A percentile compares a stretch with the other conserved stretches of the same genome.
phyloP scores from a whole-genome alignment of 257 asterid genomes.

The Nicotiana knightiana region DNA sequence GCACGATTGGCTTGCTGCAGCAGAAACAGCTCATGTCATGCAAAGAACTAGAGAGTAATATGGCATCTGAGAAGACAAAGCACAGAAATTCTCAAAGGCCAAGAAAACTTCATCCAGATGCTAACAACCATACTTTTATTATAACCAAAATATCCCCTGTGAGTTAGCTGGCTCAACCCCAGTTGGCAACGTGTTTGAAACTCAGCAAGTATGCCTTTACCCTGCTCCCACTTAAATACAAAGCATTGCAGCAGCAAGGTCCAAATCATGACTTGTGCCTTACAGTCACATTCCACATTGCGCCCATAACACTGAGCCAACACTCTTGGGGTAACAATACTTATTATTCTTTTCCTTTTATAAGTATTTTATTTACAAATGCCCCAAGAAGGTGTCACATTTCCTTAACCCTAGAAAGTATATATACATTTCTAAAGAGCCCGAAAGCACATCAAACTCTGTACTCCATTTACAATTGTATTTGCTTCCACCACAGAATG shows the following conservation, averaged over 20 bases:
- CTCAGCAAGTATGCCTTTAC: background rate
- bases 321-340: background rate
- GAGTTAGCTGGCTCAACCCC: background rate
- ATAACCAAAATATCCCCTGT: background rate
- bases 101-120: background rate
- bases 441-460: background rate
- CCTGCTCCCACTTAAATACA: background rate
- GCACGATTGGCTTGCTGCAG: slow-evolving; percentile 63
- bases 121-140: background rate
- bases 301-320: background rate
- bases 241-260: background rate
- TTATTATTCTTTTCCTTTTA: background rate
- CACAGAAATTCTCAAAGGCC: background rate
- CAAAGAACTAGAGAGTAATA: slow-evolving; percentile 4
- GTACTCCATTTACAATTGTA: background rate
- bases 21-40: slow-evolving; percentile 12
- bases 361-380: background rate
- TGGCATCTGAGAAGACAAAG: slow-evolving; percentile 3
- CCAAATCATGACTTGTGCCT: background rate
- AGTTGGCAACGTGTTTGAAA: background rate
- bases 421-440: background rate
- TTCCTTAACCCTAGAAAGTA: background rate
- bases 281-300: background rate
- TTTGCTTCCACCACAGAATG: background rate
- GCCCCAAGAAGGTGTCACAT: background rate